A percentile compares a stretch with the other conserved stretches of the same genome.
Conservation (phyloP, 768 basidiomycete species). For the Hericium rajendrae region DNA sequence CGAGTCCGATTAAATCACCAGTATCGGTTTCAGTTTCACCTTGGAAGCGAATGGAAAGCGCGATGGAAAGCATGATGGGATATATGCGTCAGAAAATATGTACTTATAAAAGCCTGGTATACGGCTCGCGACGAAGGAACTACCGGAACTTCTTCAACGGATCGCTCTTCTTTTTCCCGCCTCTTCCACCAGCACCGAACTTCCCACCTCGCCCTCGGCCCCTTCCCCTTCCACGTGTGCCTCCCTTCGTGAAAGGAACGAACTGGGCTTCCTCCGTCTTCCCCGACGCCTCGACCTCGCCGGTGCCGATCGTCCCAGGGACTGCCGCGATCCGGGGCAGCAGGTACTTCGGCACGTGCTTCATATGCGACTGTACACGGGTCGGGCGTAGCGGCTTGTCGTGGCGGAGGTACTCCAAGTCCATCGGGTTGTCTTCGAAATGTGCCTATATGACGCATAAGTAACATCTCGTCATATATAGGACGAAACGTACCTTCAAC, state of each 20-base stretch:
- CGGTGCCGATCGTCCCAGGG: conserved; percentile 22
- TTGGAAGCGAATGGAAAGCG: not conserved
- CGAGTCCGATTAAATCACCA: too few relatives aligned
- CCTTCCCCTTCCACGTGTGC: conserved; percentile 41
- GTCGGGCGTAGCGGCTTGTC: conserved; percentile 91
- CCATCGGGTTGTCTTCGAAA: conserved; percentile 93
- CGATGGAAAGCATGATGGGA: not conserved
- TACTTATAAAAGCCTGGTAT: not conserved
- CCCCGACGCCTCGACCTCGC: conserved; percentile 21
- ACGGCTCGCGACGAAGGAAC: not conserved
- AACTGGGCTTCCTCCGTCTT: conserved; percentile 34
- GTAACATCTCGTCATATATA: not conserved
- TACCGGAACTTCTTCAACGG: conserved; percentile 65
- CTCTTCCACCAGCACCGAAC: conserved; percentile 24
- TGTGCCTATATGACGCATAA: conserved; percentile 63
- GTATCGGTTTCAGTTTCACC: too few relatives aligned
- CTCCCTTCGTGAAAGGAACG: conserved; percentile 63
- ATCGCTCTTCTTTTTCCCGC: conserved; percentile 67
- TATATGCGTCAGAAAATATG: not conserved
- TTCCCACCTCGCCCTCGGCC: conserved; percentile 37
- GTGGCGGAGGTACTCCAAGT: conserved; percentile 86
- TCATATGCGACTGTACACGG: conserved; percentile 88
- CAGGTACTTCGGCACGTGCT: conserved; percentile 89
- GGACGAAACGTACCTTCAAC: conserved; percentile 62
- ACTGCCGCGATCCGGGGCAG: conserved; percentile 73